Percentiles rank a stretch among this genome's conserved stretches.
Evolutionary conservation across 768 basidiomycete species (phyloP).

Genomic region (Pleurotus cornucopiae): DNA sequence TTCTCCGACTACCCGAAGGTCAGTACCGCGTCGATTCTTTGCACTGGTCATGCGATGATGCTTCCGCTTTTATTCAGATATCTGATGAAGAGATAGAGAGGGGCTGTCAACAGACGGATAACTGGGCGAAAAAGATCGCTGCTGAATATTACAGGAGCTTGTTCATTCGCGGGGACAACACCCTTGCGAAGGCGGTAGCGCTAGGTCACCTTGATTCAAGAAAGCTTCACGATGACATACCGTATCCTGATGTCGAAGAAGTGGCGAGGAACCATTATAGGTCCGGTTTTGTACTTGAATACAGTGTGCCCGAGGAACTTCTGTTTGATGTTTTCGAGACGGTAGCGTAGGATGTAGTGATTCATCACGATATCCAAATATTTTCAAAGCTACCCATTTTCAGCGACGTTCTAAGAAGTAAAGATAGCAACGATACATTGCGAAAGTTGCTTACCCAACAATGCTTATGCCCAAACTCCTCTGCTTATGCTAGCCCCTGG

Average conservation of each 20-base stretch:
- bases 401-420: too few relatives aligned
- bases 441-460: too few relatives aligned
- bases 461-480: too few relatives aligned
- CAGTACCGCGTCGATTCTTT: neutral
- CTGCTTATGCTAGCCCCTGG: too few relatives aligned
- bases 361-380: too few relatives aligned
- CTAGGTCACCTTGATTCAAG: conserved; percentile 23
- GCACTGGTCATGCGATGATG: neutral
- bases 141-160: conserved; percentile 18
- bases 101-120: neutral
- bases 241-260: conserved; percentile 15
- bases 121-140: neutral
- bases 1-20: conserved; percentile 11
- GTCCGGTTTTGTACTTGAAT: neutral
- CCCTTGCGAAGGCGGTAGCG: conserved; percentile 16
- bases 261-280: conserved; percentile 19
- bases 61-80: conserved; percentile 4
- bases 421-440: too few relatives aligned
- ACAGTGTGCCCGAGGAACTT: neutral
- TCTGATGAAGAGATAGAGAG: neutral
- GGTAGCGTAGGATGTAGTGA: too few relatives aligned
- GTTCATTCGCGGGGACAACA: conserved; percentile 24
- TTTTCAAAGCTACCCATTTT: too few relatives aligned
- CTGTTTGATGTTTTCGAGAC: neutral
- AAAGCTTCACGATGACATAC: conserved; percentile 25